Evolutionary conservation across 2,329 filamentous ascomycete genomes (phyloP), one percentile per base, ranked within the genome.

Genomic region (Shiraia sp.): DNA sequence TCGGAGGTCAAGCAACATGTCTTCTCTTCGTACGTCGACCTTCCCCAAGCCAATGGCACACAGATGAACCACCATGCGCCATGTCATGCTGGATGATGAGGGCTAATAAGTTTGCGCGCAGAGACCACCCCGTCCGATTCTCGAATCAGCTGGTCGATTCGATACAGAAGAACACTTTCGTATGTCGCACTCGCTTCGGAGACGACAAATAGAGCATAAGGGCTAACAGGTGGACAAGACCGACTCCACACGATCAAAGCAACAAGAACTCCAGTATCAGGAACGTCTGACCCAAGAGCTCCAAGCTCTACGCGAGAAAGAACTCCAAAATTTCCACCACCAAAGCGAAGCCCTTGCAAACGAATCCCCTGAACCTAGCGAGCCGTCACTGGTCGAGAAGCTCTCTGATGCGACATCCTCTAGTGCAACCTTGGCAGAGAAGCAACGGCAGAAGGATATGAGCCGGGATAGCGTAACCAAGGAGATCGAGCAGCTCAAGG

Each of bases 201-300:
- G 19, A 25, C 24, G 33, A n/a, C 26, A 16, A 8, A 14, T 15
- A 15, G 27, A 32, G 34, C 10, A 32, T 28, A 35, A 16, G 33
- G 25, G 23, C 52, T 44, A 47, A 57, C 35, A 34, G 35, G 27
- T 24, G 32, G 15, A 36, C 22, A 67, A 97, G 92, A 92, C 87
- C 72, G 91, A 97, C 75, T 83, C 85, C 46, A 91, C 90, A 53
- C 90, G 92, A 67, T 80, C 86, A 61, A 88, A 88, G 73, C 78
- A 85, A 64, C 76, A 90, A 70, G 92, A 97, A 75, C 83, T 93
- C 51, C 86, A 92, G 61, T 85, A 96, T 70, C 91, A 96, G 76
- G 76, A 82, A 66, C 91, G 92, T 71, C 89, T 96, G 47, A 83
- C 86, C 61, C 79, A 83, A 61, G 91, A 96, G 74, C 88, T 97